Conservation (phyloP, 371 early-diverging fungal species). For the Nematocida sp. region DNA sequence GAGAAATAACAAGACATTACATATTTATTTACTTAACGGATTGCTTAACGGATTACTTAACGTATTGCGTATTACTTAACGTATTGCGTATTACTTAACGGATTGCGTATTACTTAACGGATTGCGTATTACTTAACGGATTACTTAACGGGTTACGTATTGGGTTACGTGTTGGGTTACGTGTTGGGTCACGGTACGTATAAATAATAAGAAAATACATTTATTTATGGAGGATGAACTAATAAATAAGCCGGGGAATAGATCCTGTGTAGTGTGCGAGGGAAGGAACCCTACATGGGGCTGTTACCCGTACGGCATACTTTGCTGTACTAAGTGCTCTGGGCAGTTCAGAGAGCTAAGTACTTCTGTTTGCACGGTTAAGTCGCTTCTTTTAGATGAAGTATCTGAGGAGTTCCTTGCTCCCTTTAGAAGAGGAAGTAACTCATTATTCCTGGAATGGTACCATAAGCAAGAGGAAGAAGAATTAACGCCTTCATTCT, state of each 20-base stretch:
- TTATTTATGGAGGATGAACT: slow-evolving; percentile 35
- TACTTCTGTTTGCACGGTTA: slow-evolving; percentile 39
- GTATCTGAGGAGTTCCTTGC: slow-evolving; percentile 26
- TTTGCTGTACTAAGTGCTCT: slow-evolving; percentile 48
- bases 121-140: too few relatives aligned
- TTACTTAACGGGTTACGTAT: too few relatives aligned
- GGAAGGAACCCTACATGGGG: slow-evolving; percentile 52
- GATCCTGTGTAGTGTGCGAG: slow-evolving; percentile 34
- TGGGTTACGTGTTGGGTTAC: too few relatives aligned
- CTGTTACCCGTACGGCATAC: slow-evolving; percentile 37
- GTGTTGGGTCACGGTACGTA: too few relatives aligned
- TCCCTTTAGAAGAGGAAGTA: slow-evolving; percentile 15
- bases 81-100: too few relatives aligned
- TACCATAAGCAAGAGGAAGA: slow-evolving; percentile 4
- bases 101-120: too few relatives aligned
- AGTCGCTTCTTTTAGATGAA: slow-evolving; percentile 32
- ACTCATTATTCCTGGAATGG: slow-evolving; percentile 37
- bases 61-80: too few relatives aligned
- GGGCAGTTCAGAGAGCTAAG: slow-evolving; percentile 37
- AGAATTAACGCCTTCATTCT: slow-evolving; percentile 16
- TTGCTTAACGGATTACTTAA: too few relatives aligned
- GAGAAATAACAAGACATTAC: background rate
- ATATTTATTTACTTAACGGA: too few relatives aligned
- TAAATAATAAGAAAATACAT: too few relatives aligned
- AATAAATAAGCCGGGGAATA: slow-evolving; percentile 45